Conservation (phyloP, 306 rosid genomes). For the Vigna hirtella region DNA sequence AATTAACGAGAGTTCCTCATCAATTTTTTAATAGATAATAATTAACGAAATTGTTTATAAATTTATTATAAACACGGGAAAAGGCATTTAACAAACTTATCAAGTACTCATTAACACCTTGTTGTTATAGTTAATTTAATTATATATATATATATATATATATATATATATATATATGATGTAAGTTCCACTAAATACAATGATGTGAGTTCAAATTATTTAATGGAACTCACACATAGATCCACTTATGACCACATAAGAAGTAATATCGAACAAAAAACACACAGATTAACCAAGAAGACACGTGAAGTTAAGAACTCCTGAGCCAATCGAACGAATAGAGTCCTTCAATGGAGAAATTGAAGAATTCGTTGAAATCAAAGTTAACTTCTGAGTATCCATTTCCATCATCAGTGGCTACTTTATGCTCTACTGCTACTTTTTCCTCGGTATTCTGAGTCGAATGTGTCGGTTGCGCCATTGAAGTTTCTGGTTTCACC, state of each 20-base stretch:
- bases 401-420: slow-evolving; percentile 2
- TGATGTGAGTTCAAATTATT: slow-evolving; percentile 20
- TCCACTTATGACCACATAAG: neutral
- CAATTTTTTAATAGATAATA: too few relatives aligned
- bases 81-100: neutral
- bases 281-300: neutral
- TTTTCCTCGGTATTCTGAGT: slow-evolving; percentile 26
- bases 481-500: slow-evolving; percentile 34
- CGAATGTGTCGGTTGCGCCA: slow-evolving; percentile 1
- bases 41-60: too few relatives aligned
- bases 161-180: neutral
- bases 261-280: neutral
- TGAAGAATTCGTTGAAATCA: slow-evolving; percentile 61
- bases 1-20: too few relatives aligned
- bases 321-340: slow-evolving; percentile 51
- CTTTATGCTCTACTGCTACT: slow-evolving; percentile 29
- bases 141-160: too few relatives aligned
- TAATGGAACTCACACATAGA: slow-evolving; percentile 20
- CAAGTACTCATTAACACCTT: neutral
- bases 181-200: slow-evolving; percentile 30
- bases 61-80: neutral
- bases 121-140: neutral
- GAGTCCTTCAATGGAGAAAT: slow-evolving; percentile 52
- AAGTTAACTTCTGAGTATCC: slow-evolving; percentile 46
- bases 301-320: neutral